Evolutionary conservation across 2,329 filamentous ascomycete species (phyloP), one percentile per base, ranked within the genome.

Genomic region (Metarhizium sp.): DNA sequence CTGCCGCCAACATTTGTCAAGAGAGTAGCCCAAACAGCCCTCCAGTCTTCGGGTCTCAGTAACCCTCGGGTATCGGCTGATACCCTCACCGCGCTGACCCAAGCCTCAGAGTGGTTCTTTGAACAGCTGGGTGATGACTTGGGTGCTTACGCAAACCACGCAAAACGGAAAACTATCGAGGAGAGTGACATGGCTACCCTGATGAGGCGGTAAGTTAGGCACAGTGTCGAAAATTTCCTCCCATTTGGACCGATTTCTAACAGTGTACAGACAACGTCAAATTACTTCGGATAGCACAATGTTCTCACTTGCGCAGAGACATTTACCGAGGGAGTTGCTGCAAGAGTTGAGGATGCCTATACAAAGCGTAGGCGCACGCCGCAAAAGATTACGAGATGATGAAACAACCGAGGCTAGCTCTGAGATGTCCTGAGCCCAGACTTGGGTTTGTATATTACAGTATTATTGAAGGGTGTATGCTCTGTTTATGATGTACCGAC

Each of bases 91-190:
- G 86, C 86, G 4, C 82, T 96, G 54, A 84, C 86, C 64, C 86
- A 90, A 66, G 89, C 90, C 1, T 88, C 88, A 2, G 89, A 95
- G 59, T 94, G 90, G 87, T 96, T 91, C 69, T 95, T 96, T 67
- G 90, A 95, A 71, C 91, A 96, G 69, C 75, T 88, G 2, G 84
- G 88, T 50, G 87, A 91, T 58, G 90, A 95, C 66, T 72, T 96
- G 54, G 81, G 82, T 13, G 86, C 85, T 2, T 96, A 92, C 68
- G 87, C 91, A 18, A 78, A 83, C 58, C 91, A 96, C 69, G 90
- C 87, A 5, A 86, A 87, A 36, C 82, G 91, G 36, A 94, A 88
- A 70, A 90, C 85, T 2, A 90, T 96, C 61, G 88, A 95, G 63
- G 89, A 94, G 68, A 87, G 81, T 62, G 91, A 96, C 68, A 84